Evolutionary conservation across 306 rosid species (phyloP).

Genomic region (Fagus sylvatica): DNA sequence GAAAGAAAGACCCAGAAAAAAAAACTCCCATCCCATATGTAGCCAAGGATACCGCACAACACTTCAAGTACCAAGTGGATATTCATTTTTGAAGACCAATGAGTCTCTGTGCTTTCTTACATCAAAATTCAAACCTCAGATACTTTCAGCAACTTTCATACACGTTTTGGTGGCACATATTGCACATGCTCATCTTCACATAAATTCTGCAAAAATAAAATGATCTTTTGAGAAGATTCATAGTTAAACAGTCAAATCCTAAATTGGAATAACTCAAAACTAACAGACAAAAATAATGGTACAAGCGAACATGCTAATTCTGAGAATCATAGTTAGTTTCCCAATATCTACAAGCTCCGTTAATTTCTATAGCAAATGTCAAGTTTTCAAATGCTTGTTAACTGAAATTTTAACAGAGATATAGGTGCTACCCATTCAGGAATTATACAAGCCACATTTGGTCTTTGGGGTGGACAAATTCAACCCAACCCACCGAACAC

Average conservation of each 20-base stretch:
- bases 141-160: constrained; percentile 21
- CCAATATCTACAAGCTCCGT: too few relatives aligned
- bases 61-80: too few relatives aligned
- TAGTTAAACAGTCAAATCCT: too few relatives aligned
- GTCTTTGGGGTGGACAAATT: too few relatives aligned
- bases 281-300: neutral
- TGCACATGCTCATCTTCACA: constrained; percentile 78
- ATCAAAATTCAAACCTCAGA: neutral
- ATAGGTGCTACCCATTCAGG: neutral
- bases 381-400: neutral
- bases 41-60: too few relatives aligned
- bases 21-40: too few relatives aligned
- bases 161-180: constrained; percentile 72
- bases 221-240: constrained; percentile 1
- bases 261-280: neutral
- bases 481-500: too few relatives aligned
- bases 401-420: neutral
- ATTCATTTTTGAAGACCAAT: too few relatives aligned
- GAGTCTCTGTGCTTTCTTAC: neutral
- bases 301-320: neutral
- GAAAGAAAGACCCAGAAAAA: too few relatives aligned
- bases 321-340: neutral
- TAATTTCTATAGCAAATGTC: too few relatives aligned
- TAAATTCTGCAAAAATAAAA: constrained; percentile 52
- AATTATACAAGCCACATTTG: too few relatives aligned